Evolutionary conservation across 2,329 filamentous ascomycete genomes (phyloP).

Genomic region (Colletotrichum falcatum): DNA sequence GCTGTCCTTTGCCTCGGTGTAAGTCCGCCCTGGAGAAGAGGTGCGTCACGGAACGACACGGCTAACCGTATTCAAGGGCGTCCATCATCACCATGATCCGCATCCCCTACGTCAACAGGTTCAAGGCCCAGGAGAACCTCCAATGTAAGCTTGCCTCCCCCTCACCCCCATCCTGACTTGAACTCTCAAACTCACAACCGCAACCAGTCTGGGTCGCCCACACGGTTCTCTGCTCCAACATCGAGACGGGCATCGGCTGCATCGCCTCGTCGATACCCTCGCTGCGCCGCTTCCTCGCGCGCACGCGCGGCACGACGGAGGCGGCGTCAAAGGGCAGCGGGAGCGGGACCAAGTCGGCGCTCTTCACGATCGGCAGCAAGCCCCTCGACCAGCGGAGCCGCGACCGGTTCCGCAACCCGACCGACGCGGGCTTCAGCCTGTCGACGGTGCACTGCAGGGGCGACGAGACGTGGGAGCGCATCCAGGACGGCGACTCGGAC

Average conservation of each 20-base stretch:
- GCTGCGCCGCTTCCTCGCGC: conserved; percentile 40
- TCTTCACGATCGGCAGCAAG: conserved; percentile 40
- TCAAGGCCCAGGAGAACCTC: conserved; percentile 40
- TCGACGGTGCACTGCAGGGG: conserved; percentile 35
- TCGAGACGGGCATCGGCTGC: conserved; percentile 44
- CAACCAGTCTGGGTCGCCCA: conserved; percentile 40
- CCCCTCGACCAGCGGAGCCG: conserved; percentile 30
- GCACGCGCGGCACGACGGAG: conserved; percentile 35
- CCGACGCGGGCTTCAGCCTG: conserved; percentile 38
- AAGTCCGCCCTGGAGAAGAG: background rate
- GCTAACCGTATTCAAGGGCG: conserved; percentile 25
- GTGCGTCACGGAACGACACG: background rate
- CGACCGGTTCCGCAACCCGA: conserved; percentile 36
- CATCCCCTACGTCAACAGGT: conserved; percentile 43
- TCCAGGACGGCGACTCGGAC: conserved; percentile 40
- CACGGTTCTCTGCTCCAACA: conserved; percentile 43
- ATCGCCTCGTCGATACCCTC: conserved; percentile 43
- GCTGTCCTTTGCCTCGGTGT: conserved; percentile 43
- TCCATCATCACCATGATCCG: conserved; percentile 45
- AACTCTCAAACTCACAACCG: conserved; percentile 12
- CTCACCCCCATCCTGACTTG: too few species aligned
- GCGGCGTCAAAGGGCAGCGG: conserved; percentile 21
- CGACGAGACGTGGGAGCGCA: conserved; percentile 40
- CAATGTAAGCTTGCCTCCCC: conserved; percentile 12
- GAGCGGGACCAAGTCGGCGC: conserved; percentile 20